A percentile compares a stretch with the other conserved stretches of the same genome.
phyloP scores from a whole-genome alignment of 116 monocot genomes.

The Zostera marina region DNA sequence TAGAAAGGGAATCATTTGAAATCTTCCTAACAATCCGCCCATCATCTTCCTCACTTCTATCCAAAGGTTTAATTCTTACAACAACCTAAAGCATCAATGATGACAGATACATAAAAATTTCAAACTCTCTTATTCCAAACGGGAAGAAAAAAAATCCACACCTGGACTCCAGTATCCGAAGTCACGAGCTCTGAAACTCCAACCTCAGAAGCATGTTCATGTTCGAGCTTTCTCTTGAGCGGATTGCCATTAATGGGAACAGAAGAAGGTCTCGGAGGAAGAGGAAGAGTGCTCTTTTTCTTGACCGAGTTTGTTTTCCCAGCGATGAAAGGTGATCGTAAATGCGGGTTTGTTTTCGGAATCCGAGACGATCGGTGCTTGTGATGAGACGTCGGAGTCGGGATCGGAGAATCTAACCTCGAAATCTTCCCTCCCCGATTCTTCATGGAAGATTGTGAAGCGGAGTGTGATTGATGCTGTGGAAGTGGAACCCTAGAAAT shows the following conservation, averaged over 20 bases:
- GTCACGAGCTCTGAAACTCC: neutral
- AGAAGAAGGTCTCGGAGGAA: constrained; percentile 12
- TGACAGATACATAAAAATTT: neutral
- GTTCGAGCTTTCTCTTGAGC: constrained; percentile 15
- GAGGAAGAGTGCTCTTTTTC: constrained; percentile 11
- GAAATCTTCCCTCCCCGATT: neutral
- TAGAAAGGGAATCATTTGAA: constrained; percentile 34
- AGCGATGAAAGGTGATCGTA: neutral
- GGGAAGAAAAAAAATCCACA: constrained; percentile 4
- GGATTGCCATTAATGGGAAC: constrained; percentile 5
- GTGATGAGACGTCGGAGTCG: neutral
- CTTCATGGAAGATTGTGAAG: too few species aligned
- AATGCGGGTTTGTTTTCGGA: constrained; percentile 2
- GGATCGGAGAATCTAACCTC: neutral
- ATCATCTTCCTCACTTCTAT: constrained; percentile 39
- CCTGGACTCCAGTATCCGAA: constrained; percentile 45
- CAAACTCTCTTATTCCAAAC: too few species aligned
- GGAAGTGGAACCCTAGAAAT: too few species aligned
- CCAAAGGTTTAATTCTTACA: constrained; percentile 51
- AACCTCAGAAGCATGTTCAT: constrained; percentile 14
- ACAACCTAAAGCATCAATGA: constrained; percentile 39
- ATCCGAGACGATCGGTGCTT: constrained; percentile 1
- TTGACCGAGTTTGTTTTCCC: neutral
- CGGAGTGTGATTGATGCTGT: too few species aligned
- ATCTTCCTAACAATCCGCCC: constrained; percentile 44